Conservation (phyloP, 371 early-diverging fungal species). For the Apophysomyces trapeziformis region DNA sequence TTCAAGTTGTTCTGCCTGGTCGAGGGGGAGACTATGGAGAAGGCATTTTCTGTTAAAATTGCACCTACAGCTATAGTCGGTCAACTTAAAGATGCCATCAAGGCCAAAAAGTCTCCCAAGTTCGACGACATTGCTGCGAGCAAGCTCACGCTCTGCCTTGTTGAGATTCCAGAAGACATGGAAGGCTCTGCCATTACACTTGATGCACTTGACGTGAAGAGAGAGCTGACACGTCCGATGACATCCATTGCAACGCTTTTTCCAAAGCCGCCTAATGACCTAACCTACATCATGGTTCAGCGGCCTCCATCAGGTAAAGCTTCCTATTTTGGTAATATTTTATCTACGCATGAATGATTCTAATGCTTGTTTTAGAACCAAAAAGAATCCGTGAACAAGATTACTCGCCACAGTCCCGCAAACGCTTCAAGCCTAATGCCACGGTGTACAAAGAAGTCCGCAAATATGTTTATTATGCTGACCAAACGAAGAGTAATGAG, state of each 20-base stretch:
- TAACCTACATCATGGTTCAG: too few relatives aligned
- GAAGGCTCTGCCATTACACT: too few relatives aligned
- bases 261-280: too few relatives aligned
- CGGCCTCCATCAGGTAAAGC: not conserved
- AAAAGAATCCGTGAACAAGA: not conserved
- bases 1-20: constrained; percentile 10
- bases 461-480: constrained; percentile 11
- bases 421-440: not conserved
- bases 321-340: too few relatives aligned
- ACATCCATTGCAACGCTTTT: too few relatives aligned
- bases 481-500: constrained; percentile 8
- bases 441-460: not conserved
- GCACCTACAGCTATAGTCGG: not conserved
- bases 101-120: not conserved
- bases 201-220: too few relatives aligned
- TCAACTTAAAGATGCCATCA: constrained; percentile 12
- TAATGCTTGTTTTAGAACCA: not conserved
- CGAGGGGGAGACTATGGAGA: too few relatives aligned
- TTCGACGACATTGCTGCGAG: constrained; percentile 4
- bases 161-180: too few relatives aligned
- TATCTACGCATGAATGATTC: not conserved
- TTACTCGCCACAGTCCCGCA: too few relatives aligned
- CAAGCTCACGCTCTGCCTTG: not conserved
- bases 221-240: too few relatives aligned
- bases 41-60: constrained; percentile 6